These are phyloP conservation scores for Trapa incisa DNA, from an alignment of 345 rosid genomes.

Conservation along the genomic window DNA sequence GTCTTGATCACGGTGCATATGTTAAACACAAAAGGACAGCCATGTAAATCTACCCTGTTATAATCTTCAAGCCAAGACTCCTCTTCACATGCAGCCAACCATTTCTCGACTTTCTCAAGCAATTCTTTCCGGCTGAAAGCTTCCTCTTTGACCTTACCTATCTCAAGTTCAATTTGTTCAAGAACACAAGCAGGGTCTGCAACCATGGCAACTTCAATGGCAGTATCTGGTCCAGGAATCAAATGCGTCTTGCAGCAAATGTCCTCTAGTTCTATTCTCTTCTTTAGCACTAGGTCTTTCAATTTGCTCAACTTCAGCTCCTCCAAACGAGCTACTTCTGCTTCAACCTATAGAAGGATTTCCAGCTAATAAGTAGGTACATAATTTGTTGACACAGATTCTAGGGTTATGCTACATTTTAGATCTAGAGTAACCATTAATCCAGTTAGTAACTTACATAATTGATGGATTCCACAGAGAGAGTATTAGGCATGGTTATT, in stretches of 20 bases:
- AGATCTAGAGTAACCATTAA: neutral
- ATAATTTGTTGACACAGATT: conserved; percentile 1
- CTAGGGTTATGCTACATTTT: neutral
- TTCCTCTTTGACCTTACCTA: conserved; percentile 76
- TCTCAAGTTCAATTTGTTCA: conserved; percentile 74
- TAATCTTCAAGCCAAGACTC: conserved; percentile 99
- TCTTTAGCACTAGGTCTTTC: conserved; percentile 94
- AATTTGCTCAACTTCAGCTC: conserved; percentile 85
- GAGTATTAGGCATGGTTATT: conserved; percentile 73
- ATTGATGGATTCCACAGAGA: conserved; percentile 65
- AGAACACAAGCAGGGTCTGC: conserved; percentile 36
- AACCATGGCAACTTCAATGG: conserved; percentile 47
- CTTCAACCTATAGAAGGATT: conserved; percentile 51
- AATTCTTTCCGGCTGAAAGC: conserved; percentile 81
- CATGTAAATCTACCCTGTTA: conserved; percentile 50
- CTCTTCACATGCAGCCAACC: conserved; percentile 89
- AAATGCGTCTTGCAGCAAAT: conserved; percentile 81
- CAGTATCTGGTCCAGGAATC: conserved; percentile 47
- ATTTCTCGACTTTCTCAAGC: conserved; percentile 91
- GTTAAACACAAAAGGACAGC: neutral
- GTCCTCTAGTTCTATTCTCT: conserved; percentile 76
- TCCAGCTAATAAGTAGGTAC: conserved; percentile 6
- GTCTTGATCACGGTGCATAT: neutral
- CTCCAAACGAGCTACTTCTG: conserved; percentile 79
- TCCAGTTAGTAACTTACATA: conserved; percentile 33